phyloP scores from a whole-genome alignment of 768 basidiomycete species.

The Mycena maculata region DNA sequence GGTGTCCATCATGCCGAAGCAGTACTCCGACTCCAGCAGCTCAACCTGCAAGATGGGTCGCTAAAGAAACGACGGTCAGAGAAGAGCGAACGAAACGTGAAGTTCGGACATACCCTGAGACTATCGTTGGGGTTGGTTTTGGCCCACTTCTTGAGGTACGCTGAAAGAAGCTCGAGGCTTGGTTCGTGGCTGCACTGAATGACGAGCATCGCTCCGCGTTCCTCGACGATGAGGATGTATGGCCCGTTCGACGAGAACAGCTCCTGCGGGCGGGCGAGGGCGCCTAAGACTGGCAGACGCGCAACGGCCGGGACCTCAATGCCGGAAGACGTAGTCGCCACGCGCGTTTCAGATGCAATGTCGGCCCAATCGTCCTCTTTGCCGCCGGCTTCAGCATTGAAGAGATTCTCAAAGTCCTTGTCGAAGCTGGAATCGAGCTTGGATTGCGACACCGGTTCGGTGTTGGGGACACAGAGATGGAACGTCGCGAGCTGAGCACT shows the following conservation, averaged over 20 bases:
- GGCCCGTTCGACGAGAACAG: conserved; percentile 46
- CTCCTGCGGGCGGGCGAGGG: conserved; percentile 46
- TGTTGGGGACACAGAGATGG: conserved; percentile 47
- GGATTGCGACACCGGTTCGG: conserved; percentile 41
- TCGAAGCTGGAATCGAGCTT: conserved; percentile 47
- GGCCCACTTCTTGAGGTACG: conserved; percentile 53
- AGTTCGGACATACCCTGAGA: conserved; percentile 38
- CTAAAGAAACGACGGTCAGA: conserved; percentile 32
- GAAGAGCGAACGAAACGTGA: not conserved
- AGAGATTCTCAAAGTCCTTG: conserved; percentile 48
- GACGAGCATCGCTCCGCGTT: conserved; percentile 39
- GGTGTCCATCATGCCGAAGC: conserved; percentile 47
- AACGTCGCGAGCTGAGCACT: conserved; percentile 42
- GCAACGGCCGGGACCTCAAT: conserved; percentile 23
- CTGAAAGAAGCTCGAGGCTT: conserved; percentile 48
- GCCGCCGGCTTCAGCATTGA: conserved; percentile 29
- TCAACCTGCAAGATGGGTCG: conserved; percentile 46
- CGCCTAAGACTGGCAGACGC: conserved; percentile 44
- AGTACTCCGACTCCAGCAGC: conserved; percentile 50
- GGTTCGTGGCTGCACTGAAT: conserved; percentile 53
- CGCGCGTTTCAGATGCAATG: conserved; percentile 32
- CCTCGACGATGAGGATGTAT: conserved; percentile 49
- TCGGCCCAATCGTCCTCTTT: conserved; percentile 50
- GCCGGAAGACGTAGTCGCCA: conserved; percentile 8
- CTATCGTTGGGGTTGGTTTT: conserved; percentile 45